phyloP scores from a whole-genome alignment of 2,329 filamentous ascomycete species.

The Colletotrichum sp. region DNA sequence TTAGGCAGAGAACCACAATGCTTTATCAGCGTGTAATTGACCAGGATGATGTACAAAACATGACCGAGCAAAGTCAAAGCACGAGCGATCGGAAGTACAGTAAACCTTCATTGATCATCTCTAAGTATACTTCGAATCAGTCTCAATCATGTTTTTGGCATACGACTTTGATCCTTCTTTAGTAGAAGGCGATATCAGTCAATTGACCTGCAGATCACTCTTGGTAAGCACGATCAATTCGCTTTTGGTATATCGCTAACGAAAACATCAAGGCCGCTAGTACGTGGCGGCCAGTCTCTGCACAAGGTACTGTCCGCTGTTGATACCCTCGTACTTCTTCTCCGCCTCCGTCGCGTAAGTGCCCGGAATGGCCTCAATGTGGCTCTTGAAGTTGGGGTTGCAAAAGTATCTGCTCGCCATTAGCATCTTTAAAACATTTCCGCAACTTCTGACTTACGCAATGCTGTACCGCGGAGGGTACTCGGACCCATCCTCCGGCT shows the following conservation, averaged over 20 bases:
- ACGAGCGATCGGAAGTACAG: background rate
- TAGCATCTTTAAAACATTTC: background rate
- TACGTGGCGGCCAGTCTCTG: conserved; percentile 80
- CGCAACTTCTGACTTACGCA: conserved; percentile 58
- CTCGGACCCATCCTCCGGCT: conserved; percentile 52
- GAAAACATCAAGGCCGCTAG: conserved; percentile 30
- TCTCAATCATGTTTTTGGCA: background rate
- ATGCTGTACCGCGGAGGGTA: conserved; percentile 86
- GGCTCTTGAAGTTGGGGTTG: conserved; percentile 79
- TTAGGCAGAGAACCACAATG: background rate
- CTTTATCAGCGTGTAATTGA: background rate
- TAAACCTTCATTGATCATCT: background rate
- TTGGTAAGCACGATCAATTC: background rate
- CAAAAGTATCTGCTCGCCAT: conserved; percentile 73
- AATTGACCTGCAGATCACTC: background rate
- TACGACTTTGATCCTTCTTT: background rate
- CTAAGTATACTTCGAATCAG: background rate
- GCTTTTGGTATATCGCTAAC: background rate
- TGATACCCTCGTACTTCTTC: conserved; percentile 82
- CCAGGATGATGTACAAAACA: background rate
- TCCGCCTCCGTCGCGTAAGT: conserved; percentile 69
- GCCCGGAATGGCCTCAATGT: conserved; percentile 82
- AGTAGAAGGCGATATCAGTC: background rate
- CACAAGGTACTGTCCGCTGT: conserved; percentile 81
- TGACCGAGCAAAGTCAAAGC: background rate